Evolutionary conservation across 192 early-diverging fungal genomes (phyloP), one percentile per base, ranked within the genome.

Genomic region (Dispira parvispora): DNA sequence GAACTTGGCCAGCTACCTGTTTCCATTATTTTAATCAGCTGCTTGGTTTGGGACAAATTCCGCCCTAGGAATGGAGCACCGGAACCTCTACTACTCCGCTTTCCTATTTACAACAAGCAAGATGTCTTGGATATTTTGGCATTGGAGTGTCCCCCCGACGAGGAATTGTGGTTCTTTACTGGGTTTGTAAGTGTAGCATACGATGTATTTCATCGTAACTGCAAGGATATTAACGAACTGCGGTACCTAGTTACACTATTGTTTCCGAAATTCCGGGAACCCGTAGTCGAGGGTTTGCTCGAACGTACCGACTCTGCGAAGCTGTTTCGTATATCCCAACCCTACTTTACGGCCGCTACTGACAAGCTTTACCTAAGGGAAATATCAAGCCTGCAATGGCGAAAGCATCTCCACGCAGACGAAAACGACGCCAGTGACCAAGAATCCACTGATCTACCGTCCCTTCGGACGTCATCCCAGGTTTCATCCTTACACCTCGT

Each of bases 321-420:
- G 46, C 71, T 98, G 46, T 90, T 89, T 69, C 79, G 78, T 45
- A 71, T 83, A 14, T 79, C 88, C 57, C 84, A 92, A 66, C 78
- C 79, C 32, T 88, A 90, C 65, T 83, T 96, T 77, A 77, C 83
- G 10, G 82, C 87, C 11, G 91, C 87, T 0, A 80, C 84, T 11
- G 85, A 94, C 58, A 86, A 86, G 23, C 71, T 98, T 23, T 96
- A 91, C 68, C 69, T 96, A 64, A 81, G 92, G n/a, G 87, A 96
- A 55, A 87, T 98, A 38, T 94, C 94, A 0, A 86, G 82, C 46
- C 74, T 76, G 5, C 91, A 97, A 62, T 96, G 89, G 90, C 63
- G 6, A 56, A 58, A 66, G 25, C 25, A 55, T 28, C 25, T 28
- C 53, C 25, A 13, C 21, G 9, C 23, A 23, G 49, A 20, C 23